These are phyloP conservation scores for Arthrobotrys sphaeroides DNA, from an alignment of 2,329 filamentous ascomycete genomes.

Conservation along the genomic window DNA sequence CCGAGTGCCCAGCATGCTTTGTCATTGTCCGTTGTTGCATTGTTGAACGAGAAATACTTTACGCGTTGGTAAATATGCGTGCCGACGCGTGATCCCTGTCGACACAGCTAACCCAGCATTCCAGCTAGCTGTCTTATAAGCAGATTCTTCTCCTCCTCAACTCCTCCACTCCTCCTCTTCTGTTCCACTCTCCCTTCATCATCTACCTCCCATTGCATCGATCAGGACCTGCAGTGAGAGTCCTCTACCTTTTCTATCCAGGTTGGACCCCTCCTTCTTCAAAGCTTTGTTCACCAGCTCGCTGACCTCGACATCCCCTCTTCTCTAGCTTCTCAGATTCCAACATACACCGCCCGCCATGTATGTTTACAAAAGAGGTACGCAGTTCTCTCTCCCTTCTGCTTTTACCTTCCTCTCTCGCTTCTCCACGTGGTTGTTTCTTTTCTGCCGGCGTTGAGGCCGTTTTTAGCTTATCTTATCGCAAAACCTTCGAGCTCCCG, in stretches of 20 bases:
- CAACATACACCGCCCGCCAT: slow-evolving; percentile 61
- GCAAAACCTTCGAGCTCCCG: not conserved
- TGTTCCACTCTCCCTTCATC: slow-evolving; percentile 55
- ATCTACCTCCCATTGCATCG: slow-evolving; percentile 39
- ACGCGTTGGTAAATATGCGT: no score
- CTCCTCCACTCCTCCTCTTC: slow-evolving; percentile 58
- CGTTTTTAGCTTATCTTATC: slow-evolving; percentile 1
- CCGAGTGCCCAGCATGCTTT: no score
- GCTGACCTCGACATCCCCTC: slow-evolving; percentile 9
- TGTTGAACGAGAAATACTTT: no score
- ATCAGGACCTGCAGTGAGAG: not conserved
- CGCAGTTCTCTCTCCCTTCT: not conserved
- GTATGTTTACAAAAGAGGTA: slow-evolving; percentile 73
- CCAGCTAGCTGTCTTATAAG: no score
- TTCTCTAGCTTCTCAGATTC: not conserved
- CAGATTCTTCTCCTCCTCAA: slow-evolving; percentile 54
- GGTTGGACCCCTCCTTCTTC: no score
- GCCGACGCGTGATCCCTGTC: slow-evolving; percentile 39
- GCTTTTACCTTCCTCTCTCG: no score
- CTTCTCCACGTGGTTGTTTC: no score
- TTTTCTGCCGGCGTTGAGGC: not conserved
- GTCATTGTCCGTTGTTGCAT: no score
- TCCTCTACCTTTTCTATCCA: no score
- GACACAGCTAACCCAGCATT: slow-evolving; percentile 55
- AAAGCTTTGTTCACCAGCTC: slow-evolving; percentile 5